Base-by-base conservation (phyloP, 2,329 filamentous ascomycete genomes). In the Phaeosphaeriaceae sp. region DNA sequence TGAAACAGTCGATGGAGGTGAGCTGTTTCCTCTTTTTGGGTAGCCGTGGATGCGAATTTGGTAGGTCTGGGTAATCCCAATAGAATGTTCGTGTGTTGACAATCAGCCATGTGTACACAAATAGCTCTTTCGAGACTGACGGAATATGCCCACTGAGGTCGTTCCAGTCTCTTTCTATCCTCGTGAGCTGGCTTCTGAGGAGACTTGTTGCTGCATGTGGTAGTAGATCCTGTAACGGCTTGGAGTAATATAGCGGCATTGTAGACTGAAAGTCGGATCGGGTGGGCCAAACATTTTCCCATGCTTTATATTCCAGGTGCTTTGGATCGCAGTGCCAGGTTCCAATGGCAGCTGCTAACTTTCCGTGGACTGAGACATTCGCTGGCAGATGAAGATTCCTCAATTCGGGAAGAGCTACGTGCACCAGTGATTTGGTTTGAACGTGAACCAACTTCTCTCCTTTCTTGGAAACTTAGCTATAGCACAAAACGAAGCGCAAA, bases 251-350 rank as follows among this genome's bases (percentile, higher is more conserved):
- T 2, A 87, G 66, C 0, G 85, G 84, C 75, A 87, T 79, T 29
- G 77, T 81, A 2, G 74, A 68, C 58, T 77, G 63, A 50, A 95
- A 82, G 58, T 90, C 87, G 6, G 76, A 70, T 1, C 73, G 71
- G 0, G 79, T 81, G 0, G 91, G 90, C 76, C 90, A 86, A 12
- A 89, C 83, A 45, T 81, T 81, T 63, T 81, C 79, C 88, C 89
- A 93, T 15, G 77, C 69, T 0, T 74, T 72, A 56, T 78, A 77
- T 15, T 74, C 61, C 1, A 71, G 69, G 48, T 85, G 79, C n/a
- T 67, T 54, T 17, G 52, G 46, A 16, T 73, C 64, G 8, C 70
- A 66, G 23, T 64, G 64, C 52, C 57, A 58, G 5, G 87, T 76
- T 4, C 83, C 81, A 7, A 92, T 76, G 50, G 85, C 83, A 2